Base-by-base conservation (phyloP, 2,329 filamentous ascomycete genomes). In the Calonectria fujianensis region DNA sequence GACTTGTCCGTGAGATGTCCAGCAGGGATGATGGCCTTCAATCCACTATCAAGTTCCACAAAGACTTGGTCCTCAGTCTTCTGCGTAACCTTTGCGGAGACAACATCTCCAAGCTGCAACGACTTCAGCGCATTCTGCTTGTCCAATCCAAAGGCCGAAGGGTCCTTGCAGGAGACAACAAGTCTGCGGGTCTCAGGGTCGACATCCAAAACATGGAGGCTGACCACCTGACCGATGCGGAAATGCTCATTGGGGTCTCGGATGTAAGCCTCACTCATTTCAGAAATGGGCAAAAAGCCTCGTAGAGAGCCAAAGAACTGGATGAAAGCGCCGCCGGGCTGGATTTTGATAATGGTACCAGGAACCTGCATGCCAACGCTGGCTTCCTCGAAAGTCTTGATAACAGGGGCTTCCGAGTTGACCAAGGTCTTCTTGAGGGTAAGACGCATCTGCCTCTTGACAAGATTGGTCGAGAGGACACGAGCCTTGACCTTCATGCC, bases 251-350 rank as follows among this genome's bases (percentile, higher is more conserved):
- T 92, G 6, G 97, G 96, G 81, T 98, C 94, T 78, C 94, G 91
- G 81, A 99, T 98, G 82, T 94, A 98, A 14, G 96, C 96, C 84
- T 99, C 97, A 83, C 97, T 98, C 97, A 99, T 99, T 85, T 99
- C 96, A 1, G 95, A 95, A 0, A 98, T 93, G 2, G 97, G 97
- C 70, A 99, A 89, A 87, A 97, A 99, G 11, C 94, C 97, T 77
- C 92, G 92, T 27, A 99, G 89, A 11, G 89, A 86, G 24, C 95
- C 95, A 81, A 97, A 99, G 85, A 98, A 99, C 82, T 98, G 95
- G 69, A 99, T 94, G 24, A 96, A 92, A 14, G 97, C 97, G 74
- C 97, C 97, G 69, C 92, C 92, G 4, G 91, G 86, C 72, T 95
- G 89, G 14, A 99, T 88, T 77, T 94, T 97, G 78, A 98, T 90